These are phyloP conservation scores for Hymenoscyphus fructigenus DNA, from an alignment of 2,329 filamentous ascomycete species.

Conservation along the genomic window DNA sequence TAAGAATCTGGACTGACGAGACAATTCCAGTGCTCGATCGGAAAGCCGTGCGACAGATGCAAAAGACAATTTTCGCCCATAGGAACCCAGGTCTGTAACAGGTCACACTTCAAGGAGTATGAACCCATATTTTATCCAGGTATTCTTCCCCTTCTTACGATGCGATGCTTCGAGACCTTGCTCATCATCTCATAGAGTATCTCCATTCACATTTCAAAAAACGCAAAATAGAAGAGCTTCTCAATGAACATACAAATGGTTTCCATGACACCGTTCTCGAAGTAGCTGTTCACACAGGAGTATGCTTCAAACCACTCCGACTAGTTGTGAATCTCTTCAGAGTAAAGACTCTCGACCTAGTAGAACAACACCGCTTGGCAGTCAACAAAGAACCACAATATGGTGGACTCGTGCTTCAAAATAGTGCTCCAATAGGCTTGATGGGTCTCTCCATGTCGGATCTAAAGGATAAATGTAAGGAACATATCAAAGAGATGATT, in stretches of 20 bases:
- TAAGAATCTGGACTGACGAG: no score
- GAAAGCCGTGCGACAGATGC: conserved; percentile 25
- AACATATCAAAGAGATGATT: conserved; percentile 30
- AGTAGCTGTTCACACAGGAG: conserved; percentile 25
- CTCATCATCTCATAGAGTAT: conserved; percentile 19
- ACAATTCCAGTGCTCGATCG: conserved; percentile 22
- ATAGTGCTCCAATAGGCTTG: conserved; percentile 27
- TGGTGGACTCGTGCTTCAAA: conserved; percentile 14
- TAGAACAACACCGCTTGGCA: conserved; percentile 20
- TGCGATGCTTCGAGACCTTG: background rate
- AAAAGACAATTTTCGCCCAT: conserved; percentile 18
- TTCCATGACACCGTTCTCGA: conserved; percentile 20
- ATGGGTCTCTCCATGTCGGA: conserved; percentile 18
- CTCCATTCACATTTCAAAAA: conserved; percentile 30
- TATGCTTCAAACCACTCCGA: conserved; percentile 24
- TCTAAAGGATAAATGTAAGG: conserved; percentile 23
- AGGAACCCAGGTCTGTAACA: conserved; percentile 21
- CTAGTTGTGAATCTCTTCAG: conserved; percentile 22
- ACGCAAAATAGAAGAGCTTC: conserved; percentile 27
- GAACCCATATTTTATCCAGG: conserved; percentile 26
- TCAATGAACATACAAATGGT: conserved; percentile 25
- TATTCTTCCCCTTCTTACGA: conserved; percentile 5
- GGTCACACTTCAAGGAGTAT: conserved; percentile 28
- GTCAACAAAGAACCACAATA: conserved; percentile 11
- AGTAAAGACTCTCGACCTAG: conserved; percentile 19